Evolutionary conservation across 371 early-diverging fungal species (phyloP).

Genomic region (Saksenaea vasiformis): DNA sequence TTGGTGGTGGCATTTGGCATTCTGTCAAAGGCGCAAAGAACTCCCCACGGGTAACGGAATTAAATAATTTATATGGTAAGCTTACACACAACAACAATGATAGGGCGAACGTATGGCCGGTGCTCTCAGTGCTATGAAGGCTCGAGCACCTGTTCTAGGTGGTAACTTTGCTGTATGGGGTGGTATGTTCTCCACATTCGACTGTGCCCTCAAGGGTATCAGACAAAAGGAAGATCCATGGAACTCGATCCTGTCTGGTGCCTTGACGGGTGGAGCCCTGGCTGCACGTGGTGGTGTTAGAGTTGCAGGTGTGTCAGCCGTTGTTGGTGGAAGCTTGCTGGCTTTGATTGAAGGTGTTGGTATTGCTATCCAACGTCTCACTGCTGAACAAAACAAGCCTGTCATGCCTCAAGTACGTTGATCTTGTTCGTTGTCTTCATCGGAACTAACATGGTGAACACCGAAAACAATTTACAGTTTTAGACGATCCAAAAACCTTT

Average conservation of each 20-base stretch:
- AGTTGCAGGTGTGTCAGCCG: conserved; percentile 83
- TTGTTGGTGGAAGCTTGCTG: conserved; percentile 89
- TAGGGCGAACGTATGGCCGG: conserved; percentile 91
- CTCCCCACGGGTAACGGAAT: conserved; percentile 79
- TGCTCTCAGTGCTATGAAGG: conserved; percentile 86
- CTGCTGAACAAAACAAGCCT: conserved; percentile 61
- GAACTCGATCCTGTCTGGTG: conserved; percentile 92
- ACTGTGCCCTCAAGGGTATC: conserved; percentile 89
- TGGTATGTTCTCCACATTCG: conserved; percentile 94
- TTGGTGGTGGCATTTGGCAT: conserved; percentile 96
- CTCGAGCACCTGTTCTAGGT: conserved; percentile 92
- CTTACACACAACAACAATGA: neutral
- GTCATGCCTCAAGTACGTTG: conserved; percentile 59
- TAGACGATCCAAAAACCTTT: neutral
- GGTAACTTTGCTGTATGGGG: conserved; percentile 99
- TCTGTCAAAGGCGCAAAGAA: conserved; percentile 96
- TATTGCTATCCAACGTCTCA: conserved; percentile 68
- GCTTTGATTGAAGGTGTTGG: conserved; percentile 95
- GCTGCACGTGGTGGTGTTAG: conserved; percentile 91
- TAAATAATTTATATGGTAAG: neutral
- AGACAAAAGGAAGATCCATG: conserved; percentile 97
- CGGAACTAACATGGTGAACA: neutral
- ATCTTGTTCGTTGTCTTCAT: neutral
- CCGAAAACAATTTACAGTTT: neutral
- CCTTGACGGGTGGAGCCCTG: conserved; percentile 92